Evolutionary conservation across 1,284 basidiomycete species (phyloP), one percentile per base, ranked within the genome.

Genomic region (Agaricales sp.): DNA sequence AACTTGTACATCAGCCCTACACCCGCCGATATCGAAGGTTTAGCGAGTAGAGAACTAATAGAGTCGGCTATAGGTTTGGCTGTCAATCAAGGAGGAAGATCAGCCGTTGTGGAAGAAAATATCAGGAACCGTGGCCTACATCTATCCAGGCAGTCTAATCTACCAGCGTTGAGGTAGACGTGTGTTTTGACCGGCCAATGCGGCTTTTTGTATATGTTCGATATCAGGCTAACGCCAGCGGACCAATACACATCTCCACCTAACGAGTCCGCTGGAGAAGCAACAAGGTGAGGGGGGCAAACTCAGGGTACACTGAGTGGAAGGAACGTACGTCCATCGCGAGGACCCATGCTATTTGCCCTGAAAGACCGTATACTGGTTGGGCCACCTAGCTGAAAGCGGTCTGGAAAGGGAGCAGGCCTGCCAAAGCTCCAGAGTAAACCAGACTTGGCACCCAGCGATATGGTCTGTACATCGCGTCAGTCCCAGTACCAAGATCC

Each of bases 331-430:
- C 89, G 60, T 21, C 81, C 78, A 58, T 95, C 91, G 24, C 79
- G 76, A 1, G 89, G 83, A 0, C 96, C 96, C 63, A 99, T 72
- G 1, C 85, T 78, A 58, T 92, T 94, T 22, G 80, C 73, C 51
- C 80, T 80, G 72, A 97, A 98, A 53, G 87, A 85, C 21, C 96
- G 74, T 2, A 99, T 74, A 45, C 81, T 89, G n/a, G 87, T 82
- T 0, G 96, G 93, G 0, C 95, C 96, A 22, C 95, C 96, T 0
- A 98, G 75, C 57, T 95, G 93, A 63, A 94, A 95, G 3, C 92
- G 79, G 65, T 99, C 96, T 26, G 76, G 80, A 61, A 89, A 87
- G 46, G 75, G 73, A 21, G 78, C 69, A 13, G 67, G 66, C 54
- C 64, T 61, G 3, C 63, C 60, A 3, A 87, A 59, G 25, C 76